Evolutionary conservation across 495 filamentous ascomycete genomes (phyloP), one percentile per base, ranked within the genome.

Genomic region (Neurospora sp.): DNA sequence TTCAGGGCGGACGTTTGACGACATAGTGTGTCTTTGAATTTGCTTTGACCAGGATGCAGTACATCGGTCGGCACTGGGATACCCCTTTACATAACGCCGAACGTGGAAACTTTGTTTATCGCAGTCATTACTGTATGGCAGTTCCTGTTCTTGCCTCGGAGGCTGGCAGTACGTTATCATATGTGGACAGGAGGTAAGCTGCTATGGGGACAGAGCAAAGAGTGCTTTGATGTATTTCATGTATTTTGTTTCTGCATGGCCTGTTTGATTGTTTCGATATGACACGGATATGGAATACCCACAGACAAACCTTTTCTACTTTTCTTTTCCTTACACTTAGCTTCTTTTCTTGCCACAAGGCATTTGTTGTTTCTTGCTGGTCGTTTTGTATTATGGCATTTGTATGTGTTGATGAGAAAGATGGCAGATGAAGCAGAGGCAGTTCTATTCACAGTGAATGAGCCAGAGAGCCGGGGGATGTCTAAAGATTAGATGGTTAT

Each of bases 211-310:
- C 6, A 53, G 53, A 61, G 53, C 27, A 61, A 31, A 35, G 11
- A 35, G 53, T 61, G 5, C 27, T 61, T 61, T 16, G 27, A 61
- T 61, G 22, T 16, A 31, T 74, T 70, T 73, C 42, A 73, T 77
- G 74, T 77, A 75, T 70, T 72, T 75, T 72, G 74, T 74, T 78
- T 75, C 53, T 61, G 12, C 22, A 61, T 61, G 53, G 53, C 53
- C 22, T 61, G 53, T 61, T 61, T 61, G 53, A 31, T 61, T 61
- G 61, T 74, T 70, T 73, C 71, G 69, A 72, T 40, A 73, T 76
- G 73, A 69, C 48, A 9, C 69, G 72, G 74, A 68, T 74, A 71
- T 72, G 73, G 73, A 78, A 78, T 78, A 76, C 75, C 76, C 76
- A 35, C 31, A 74, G 46, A 53, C 46, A 27, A 73, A 20, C 27